Base-by-base conservation (phyloP, 1,284 basidiomycete species). In the Athelia psychrophila region DNA sequence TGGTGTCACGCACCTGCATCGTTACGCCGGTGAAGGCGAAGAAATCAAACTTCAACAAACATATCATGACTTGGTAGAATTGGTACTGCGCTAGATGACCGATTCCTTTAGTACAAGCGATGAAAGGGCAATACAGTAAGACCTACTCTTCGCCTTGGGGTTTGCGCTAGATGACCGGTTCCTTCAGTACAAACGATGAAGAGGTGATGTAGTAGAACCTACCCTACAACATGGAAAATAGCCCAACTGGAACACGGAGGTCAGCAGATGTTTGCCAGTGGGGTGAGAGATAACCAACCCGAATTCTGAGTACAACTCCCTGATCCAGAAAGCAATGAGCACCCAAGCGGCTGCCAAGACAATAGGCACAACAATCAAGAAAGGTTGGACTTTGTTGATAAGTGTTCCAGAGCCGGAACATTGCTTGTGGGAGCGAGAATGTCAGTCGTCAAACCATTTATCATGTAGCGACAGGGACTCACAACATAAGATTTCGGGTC, bases 41-140 rank as follows among this genome's bases (percentile, higher is more conserved):
- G 68, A 92, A 93, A 66, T 93, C 90, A 63, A 93, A 91, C 65
- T 92, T 92, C 60, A 93, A 79, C 44, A 93, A 76, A 63, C 89
- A 91, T 49, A 93, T 83, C 76, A 91, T 83, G 60, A 93, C 81
- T 66, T 92, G 87, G 63, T 93, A 93, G 69, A 75, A 89, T 59
- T 86, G 86, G 64, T 90, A 93, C 88, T 92, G 91, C 35, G 78
- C 87, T 91, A 57, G 22, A 45, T 35, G 42, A 30, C 27, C 6
- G 27, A 5, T 30, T 30, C 6, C 6, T 5, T 30, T 13, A 30
- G 27, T 13, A 13, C 13, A 13, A 5, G 27, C 6, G 27, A 30
- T 18, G 36, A 18, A 27, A 18, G 24, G 24, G 44, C n/a, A 25
- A 16, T 25, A 47, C 24, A 10, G 47, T 44, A 50, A 38, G 48